Base-by-base conservation (phyloP, 208 protist species). In the Leishmania tarentolae region DNA sequence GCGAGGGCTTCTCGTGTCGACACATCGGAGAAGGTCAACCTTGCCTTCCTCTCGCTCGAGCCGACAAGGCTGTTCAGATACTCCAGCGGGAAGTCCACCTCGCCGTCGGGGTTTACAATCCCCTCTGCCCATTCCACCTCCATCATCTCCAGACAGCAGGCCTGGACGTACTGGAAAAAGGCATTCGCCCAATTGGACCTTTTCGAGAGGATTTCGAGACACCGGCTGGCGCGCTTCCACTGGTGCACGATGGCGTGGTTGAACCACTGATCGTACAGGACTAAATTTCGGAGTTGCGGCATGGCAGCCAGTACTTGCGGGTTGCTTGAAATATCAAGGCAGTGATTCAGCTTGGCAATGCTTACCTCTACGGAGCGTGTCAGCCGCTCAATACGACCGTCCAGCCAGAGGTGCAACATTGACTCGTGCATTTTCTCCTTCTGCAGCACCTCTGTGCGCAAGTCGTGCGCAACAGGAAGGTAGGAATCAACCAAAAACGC, bases 71-170 rank as follows among this genome's bases (percentile, higher is more conserved):
- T 24, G 42, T 78, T 57, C 15, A 82, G 57, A 40, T 74, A 70
- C n/a, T 81, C 71, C 73, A 74, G n/a, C 61, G 63, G 57, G 24
- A 78, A 79, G 37, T 83, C 79, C 8, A 11, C 52, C 40, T 81
- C 84, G 31, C 75, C 79, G 1, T 82, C 77, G 28, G 69, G 78
- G 70, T 81, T 78, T 57, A 28, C 28, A 70, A 84, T 66, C 1
- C 76, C 75, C 21, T 71, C 81, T 15, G 76, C 76, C 75, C 70
- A 80, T 40, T 84, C 81, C 7, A 57, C 63, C 76, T 84, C 82
- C 72, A 93, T 76, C 92, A 93, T 92, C 61, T 95, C 92, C 53
- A 91, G 89, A 73, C 90, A 93, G 72, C 87, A 90, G 0, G 80
- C 92, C 53, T 90, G 84, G 24, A 65, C 76, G 83, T 94, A 94